A percentile compares a stretch with the other conserved stretches of the same genome.
Conservation (phyloP, 2,329 filamentous ascomycete genomes). For the Pseudocercospora macadamiae region DNA sequence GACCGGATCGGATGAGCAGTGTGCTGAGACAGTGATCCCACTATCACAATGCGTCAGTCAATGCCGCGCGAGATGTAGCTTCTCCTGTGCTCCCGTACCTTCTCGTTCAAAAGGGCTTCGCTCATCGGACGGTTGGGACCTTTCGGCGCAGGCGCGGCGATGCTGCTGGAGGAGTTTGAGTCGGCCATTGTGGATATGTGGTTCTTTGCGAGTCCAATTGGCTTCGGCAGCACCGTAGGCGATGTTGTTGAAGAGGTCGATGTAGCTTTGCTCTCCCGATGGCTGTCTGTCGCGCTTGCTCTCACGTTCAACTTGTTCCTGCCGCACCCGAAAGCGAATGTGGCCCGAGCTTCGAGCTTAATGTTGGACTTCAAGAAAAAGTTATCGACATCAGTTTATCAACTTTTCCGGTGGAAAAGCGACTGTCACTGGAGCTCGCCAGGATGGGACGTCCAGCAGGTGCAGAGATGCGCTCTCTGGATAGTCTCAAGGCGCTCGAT, state of each 20-base stretch:
- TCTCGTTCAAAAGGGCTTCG: constrained; percentile 97
- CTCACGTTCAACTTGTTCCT: neutral
- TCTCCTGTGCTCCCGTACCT: constrained; percentile 62
- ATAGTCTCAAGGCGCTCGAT: constrained; percentile 44
- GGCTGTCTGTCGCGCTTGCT: neutral
- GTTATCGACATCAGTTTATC: neutral
- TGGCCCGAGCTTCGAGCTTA: constrained; percentile 13
- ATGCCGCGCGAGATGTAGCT: neutral
- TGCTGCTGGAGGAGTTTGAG: constrained; percentile 52
- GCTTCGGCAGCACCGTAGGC: too few relatives aligned
- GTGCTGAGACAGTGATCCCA: constrained; percentile 99
- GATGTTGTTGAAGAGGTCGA: too few relatives aligned
- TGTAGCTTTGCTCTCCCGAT: neutral
- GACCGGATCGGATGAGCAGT: constrained; percentile 91
- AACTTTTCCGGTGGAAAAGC: neutral
- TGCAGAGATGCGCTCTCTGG: constrained; percentile 40
- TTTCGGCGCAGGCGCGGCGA: constrained; percentile 65
- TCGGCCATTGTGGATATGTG: constrained; percentile 57
- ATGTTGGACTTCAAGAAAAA: constrained; percentile 14
- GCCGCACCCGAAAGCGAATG: neutral
- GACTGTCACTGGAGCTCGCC: too few relatives aligned
- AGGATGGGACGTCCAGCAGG: constrained; percentile 18
- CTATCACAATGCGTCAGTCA: constrained; percentile 50
- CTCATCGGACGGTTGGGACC: constrained; percentile 80
- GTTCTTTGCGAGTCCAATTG: neutral